Base-by-base conservation (phyloP, 139 green algal species). In the Eudorina sp. region DNA sequence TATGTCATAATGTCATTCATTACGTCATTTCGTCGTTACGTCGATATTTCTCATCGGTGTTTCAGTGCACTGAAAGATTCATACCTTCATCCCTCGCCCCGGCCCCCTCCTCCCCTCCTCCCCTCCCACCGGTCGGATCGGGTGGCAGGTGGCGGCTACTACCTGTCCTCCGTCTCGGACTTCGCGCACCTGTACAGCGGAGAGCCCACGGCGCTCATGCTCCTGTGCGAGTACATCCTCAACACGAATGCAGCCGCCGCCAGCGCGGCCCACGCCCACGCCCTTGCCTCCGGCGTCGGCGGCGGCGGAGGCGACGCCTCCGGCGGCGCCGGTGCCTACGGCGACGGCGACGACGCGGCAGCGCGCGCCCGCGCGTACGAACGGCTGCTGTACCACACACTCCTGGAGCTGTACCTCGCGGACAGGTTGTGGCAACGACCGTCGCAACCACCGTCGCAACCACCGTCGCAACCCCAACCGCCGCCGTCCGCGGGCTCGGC, bases 331-430 rank as follows among this genome's bases (percentile, higher is more conserved):
- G 51, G 13, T 13, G 13, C 13, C 51, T 16, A 14, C 29, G 40
- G 38, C 48, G 83, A 70, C 29, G 64, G 7, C 41, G 48, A 31
- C 4, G 76, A 6, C 31, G 9, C 11, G 7, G 36, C 18, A 2
- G 58, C n/a, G 53, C 55, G 38, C 6, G 36, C 78, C 40, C 41
- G 58, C 7, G 40, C 58, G 41, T 53, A 88, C 66, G 89, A 96
- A 80, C 84, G 88, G 40, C 73, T 94, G 80, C 92, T 98, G 86
- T 98, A 97, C 89, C 96, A 97, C 84, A 98, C 95, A 3, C 90
- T 98, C 76, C 92, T 98, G 89, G 94, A 98, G 93, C 91, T 98
- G 41, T 98, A 98, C 89, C 94, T 98, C 43, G 88, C 93, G 13
- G 88, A 92, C 5, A 41, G 48, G 13, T 41, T 86, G 41, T 86